Percentiles rank a stretch among this genome's conserved stretches.
Evolutionary conservation across 1,284 basidiomycete species (phyloP).

Genomic region (Microbotryomycetes sp.): DNA sequence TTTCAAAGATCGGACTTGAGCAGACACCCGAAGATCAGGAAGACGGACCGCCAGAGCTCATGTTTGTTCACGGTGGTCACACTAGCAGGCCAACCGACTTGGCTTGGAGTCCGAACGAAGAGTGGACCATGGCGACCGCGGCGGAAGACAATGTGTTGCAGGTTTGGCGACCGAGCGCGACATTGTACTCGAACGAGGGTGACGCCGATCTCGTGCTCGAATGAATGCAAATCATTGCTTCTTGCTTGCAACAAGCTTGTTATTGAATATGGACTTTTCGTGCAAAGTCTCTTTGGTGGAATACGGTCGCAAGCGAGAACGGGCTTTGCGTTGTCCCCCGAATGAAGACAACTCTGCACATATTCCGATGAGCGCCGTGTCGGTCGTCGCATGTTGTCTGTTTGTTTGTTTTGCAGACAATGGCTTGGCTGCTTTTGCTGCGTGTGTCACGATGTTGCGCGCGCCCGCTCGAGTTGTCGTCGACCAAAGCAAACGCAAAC

Average conservation of each 20-base stretch:
- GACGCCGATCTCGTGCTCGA: conserved; percentile 66
- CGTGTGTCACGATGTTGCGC: too few relatives aligned
- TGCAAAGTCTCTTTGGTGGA: too few relatives aligned
- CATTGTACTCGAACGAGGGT: conserved; percentile 68
- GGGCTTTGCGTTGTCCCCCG: too few relatives aligned
- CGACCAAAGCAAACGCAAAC: too few relatives aligned
- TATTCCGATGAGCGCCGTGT: too few relatives aligned
- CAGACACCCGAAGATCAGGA: conserved; percentile 97
- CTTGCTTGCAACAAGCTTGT: background rate
- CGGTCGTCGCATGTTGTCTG: too few relatives aligned
- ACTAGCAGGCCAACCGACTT: conserved; percentile 24
- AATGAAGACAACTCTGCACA: too few relatives aligned
- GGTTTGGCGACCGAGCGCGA: conserved; percentile 82
- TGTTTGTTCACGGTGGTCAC: conserved; percentile 73
- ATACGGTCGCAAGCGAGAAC: too few relatives aligned
- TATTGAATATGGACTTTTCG: too few relatives aligned
- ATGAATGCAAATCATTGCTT: background rate
- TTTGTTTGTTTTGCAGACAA: too few relatives aligned
- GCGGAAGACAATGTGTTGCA: conserved; percentile 82
- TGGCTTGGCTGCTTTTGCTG: too few relatives aligned
- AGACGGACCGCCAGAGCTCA: conserved; percentile 84
- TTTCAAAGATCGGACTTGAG: conserved; percentile 85
- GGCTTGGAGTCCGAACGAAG: conserved; percentile 53
- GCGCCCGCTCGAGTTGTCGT: too few relatives aligned
- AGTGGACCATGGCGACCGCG: conserved; percentile 67